Conservation (phyloP, 441 rosid genomes). For the Monsonia emarginata region DNA sequence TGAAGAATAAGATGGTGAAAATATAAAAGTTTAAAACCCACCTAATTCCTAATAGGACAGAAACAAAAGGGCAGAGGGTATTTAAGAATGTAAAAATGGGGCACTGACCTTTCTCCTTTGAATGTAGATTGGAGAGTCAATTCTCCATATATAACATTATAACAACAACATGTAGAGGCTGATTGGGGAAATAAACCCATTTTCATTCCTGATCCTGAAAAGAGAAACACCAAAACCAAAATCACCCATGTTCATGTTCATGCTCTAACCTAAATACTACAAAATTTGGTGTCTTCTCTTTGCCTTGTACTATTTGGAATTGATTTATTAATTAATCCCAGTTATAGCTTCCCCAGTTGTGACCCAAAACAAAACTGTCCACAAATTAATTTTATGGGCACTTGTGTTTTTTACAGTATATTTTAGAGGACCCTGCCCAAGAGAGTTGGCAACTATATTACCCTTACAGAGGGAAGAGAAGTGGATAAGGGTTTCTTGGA, state of each 20-base stretch:
- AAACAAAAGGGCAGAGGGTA: conserved; percentile 1
- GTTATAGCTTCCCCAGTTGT: not conserved
- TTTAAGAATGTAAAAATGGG: not conserved
- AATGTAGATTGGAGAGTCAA: not conserved
- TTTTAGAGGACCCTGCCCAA: not conserved
- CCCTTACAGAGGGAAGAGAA: not conserved
- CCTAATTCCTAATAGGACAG: conserved; percentile 1
- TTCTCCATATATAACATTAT: too few relatives aligned
- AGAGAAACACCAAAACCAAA: not conserved
- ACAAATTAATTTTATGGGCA: not conserved
- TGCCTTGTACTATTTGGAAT: not conserved
- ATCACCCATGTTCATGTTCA: not conserved
- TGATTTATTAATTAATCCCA: not conserved
- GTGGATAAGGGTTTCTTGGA: not conserved
- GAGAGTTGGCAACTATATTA: not conserved
- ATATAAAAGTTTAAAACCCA: not conserved
- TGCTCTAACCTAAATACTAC: not conserved
- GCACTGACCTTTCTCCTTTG: not conserved
- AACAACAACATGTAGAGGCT: too few relatives aligned
- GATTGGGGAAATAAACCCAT: not conserved
- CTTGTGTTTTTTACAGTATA: not conserved
- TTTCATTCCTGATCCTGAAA: not conserved
- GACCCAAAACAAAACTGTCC: conserved; percentile 1
- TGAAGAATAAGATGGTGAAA: not conserved
- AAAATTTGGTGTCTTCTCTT: not conserved